A percentile compares a stretch with the other conserved stretches of the same genome.
Evolutionary conservation across 2,329 filamentous ascomycete genomes (phyloP).

Genomic region (Celoporthe dispersa): DNA sequence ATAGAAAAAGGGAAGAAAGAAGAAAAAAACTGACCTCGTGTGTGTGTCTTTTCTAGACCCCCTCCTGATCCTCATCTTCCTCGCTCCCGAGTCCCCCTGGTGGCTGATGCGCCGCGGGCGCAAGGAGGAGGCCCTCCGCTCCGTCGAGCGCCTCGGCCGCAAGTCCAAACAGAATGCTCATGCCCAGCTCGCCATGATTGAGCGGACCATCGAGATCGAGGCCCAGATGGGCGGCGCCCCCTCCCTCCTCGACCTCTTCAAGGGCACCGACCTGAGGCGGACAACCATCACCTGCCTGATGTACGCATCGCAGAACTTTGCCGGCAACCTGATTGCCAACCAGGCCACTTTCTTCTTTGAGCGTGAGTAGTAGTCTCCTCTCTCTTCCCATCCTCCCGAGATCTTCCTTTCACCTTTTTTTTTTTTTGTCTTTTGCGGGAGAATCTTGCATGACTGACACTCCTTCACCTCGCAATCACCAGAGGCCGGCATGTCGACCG

Average conservation of each 20-base stretch:
- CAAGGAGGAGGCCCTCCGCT: slow-evolving; percentile 47
- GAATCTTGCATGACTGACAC: slow-evolving; percentile 13
- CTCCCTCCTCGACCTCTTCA: slow-evolving; percentile 51
- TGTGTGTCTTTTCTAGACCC: slow-evolving; percentile 38
- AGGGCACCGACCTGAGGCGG: slow-evolving; percentile 58
- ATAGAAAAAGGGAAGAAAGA: no score
- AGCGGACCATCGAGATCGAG: slow-evolving; percentile 60
- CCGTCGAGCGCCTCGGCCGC: slow-evolving; percentile 55
- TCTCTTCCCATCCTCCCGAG: no score
- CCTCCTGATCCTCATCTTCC: slow-evolving; percentile 54
- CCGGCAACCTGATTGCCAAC: slow-evolving; percentile 66
- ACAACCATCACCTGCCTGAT: slow-evolving; percentile 60
- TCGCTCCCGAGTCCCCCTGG: slow-evolving; percentile 59
- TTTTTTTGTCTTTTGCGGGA: no score
- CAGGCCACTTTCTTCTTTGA: slow-evolving; percentile 66
- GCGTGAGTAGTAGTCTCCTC: slow-evolving; percentile 42
- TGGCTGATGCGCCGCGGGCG: slow-evolving; percentile 59
- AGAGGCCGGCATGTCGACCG: slow-evolving; percentile 28
- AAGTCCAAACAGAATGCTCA: slow-evolving; percentile 41
- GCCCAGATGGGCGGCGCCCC: slow-evolving; percentile 48
- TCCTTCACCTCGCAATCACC: no score
- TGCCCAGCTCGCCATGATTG: slow-evolving; percentile 62
- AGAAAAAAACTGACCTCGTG: not conserved
- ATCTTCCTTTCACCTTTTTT: no score
- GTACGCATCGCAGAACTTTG: slow-evolving; percentile 64